Evolutionary conservation across 768 basidiomycete species (phyloP), one percentile per base, ranked within the genome.

Genomic region (Psilocybe cyanescens): DNA sequence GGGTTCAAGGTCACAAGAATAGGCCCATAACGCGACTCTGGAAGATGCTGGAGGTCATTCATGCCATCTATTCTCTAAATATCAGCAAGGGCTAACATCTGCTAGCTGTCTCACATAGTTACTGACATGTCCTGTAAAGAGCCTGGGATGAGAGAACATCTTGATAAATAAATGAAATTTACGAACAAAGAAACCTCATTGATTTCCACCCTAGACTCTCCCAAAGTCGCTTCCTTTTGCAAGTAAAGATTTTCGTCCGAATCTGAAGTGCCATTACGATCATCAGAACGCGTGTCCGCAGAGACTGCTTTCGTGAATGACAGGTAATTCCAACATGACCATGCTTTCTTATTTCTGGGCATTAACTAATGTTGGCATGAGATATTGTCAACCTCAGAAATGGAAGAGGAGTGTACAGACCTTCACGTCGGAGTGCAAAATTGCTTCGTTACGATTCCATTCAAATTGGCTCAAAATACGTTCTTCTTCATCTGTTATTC

Each of bases 291-390:
- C 16, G 39, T 48, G n/a, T 37, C 31, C 11, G 30, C 3, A 9
- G 65, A 48, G 9, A 63, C 57, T 31, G 57, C 16, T 24, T 57
- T 62, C 0, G 83, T 85, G 37, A 72, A 76, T 1, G 88, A 86
- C n/a, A 91, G 72, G 69, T 90, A 92, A 70, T 92, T 93, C 90
- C 90, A 92, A 65, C 88, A 88, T 0, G 89, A 87, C 87, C 90
- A 92, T 0, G 88, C 89, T 9, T 75, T 63, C 17, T 82, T 75
- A 51, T 77, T 76, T 58, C 76, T 77, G 0, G 90, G 92, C 89
- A 92, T 91, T 12, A 92, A 70, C 88, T 91, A 49, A 11, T 5
- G 14, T 8, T 7, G 29, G 11, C 12, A 24, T 31, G 35, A 45
- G 19, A 37, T 4, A 12, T n/a, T 19, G 9, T 17, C 46, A 29